A percentile compares a stretch with the other conserved stretches of the same genome.
Evolutionary conservation across 163 green algal species (phyloP).

Genomic region (Scenedesmus sp.): DNA sequence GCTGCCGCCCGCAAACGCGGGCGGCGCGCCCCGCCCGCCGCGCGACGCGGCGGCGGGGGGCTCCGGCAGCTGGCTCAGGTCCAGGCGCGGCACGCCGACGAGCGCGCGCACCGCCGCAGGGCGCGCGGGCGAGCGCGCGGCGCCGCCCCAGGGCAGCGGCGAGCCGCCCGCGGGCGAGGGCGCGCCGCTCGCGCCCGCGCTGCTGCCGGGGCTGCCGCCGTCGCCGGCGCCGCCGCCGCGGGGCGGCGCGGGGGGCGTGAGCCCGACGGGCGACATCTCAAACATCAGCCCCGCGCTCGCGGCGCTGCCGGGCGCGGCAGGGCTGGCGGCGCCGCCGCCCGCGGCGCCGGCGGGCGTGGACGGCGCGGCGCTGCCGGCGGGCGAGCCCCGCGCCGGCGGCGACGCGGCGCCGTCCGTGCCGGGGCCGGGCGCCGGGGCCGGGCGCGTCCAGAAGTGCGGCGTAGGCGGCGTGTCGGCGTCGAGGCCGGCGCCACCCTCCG

Average conservation of each 20-base stretch:
- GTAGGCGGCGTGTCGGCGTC: neutral
- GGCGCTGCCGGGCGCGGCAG: neutral
- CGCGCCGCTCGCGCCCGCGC: neutral
- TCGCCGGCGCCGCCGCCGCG: slow-evolving; percentile 1
- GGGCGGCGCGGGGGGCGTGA: neutral
- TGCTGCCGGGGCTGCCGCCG: neutral
- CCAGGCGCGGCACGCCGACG: neutral
- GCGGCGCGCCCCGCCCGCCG: neutral
- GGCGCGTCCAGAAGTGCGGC: slow-evolving; percentile 6
- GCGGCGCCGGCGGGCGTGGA: neutral
- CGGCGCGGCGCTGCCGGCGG: neutral
- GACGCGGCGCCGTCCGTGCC: neutral
- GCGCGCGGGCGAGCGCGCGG: neutral
- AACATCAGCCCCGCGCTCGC: slow-evolving; percentile 9
- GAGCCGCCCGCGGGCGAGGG: too few relatives aligned
- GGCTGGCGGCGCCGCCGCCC: neutral
- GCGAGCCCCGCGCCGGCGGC: neutral
- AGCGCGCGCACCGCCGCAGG: neutral
- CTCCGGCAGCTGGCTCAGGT: neutral
- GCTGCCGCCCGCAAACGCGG: neutral
- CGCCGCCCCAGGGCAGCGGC: neutral
- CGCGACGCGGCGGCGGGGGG: neutral
- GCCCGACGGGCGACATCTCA: neutral
- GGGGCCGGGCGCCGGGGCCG: neutral
- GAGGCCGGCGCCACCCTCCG: too few relatives aligned